A percentile compares a stretch with the other conserved stretches of the same genome.
These are phyloP conservation scores for Leishmania tropica DNA, from an alignment of 208 protist genomes.

Conservation along the genomic window DNA sequence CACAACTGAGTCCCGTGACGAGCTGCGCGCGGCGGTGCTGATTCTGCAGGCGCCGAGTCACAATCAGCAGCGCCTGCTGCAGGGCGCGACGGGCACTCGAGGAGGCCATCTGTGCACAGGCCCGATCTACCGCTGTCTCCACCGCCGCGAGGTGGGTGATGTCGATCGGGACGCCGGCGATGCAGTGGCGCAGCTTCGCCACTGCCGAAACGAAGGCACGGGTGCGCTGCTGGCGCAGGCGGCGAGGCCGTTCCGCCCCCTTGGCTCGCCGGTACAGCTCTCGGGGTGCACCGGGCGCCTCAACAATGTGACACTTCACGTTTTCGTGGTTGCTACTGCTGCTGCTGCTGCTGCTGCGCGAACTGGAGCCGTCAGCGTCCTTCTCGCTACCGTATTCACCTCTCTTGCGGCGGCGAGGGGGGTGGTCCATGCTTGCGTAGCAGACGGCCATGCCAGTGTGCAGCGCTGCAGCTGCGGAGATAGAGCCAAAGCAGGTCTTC, in stretches of 20 bases:
- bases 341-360: conserved; percentile 2
- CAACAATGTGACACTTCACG: background rate
- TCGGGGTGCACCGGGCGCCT: background rate
- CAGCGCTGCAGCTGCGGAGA: conserved; percentile 24
- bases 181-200: conserved; percentile 31
- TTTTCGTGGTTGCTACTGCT: background rate
- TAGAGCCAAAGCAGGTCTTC: conserved; percentile 23
- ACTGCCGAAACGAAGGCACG: conserved; percentile 33
- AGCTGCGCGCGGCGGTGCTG: conserved; percentile 19
- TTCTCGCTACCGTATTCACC: background rate
- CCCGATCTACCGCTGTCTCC: conserved; percentile 30
- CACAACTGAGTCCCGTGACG: background rate
- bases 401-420: background rate
- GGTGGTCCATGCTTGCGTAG: conserved; percentile 29
- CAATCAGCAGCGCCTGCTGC: conserved; percentile 46
- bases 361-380: background rate
- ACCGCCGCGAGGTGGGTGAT: conserved; percentile 25
- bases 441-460: conserved; percentile 26
- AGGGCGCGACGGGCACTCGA: conserved; percentile 15
- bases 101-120: conserved; percentile 12
- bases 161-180: conserved; percentile 25
- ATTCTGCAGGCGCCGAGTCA: conserved; percentile 37
- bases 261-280: background rate
- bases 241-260: conserved; percentile 4
- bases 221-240: conserved; percentile 18